Base-by-base conservation (phyloP, 1,284 basidiomycete species). In the Austroboletus novae-zelandiae region DNA sequence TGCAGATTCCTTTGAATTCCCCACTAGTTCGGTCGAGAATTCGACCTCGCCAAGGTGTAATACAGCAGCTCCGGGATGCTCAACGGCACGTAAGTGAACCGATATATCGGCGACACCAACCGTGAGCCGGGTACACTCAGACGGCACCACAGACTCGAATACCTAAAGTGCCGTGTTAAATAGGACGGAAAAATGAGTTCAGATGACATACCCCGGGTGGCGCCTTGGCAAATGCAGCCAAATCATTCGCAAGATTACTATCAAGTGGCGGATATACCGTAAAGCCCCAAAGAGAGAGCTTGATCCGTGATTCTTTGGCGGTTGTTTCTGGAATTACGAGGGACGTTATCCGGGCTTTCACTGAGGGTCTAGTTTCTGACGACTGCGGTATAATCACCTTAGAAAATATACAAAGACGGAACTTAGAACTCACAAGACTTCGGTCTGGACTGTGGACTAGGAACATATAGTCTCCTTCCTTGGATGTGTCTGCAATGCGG, bases 91-190 rank as follows among this genome's bases (percentile, higher is more conserved):
- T 2, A 81, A 55, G 44, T 84, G 82, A 20, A 89, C 59, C 0
- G 90, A 89, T 8, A 82, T 80, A 57, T 94, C 86, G n/a, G 74
- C 57, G n/a, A 93, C 58, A 48, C 77, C 79, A 17, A 94, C 53
- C 7, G 75, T 72, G 27, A 98, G 71, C 6, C 77, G 74, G 2
- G 94, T 97, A 30, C 90, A 74, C 65, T 98, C 95, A 54, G 83
- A 94, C 0, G 96, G 96, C 18, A 94, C 84, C 13, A 98, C 93
- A 41, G 93, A 82, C 65, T 97, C 94, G 64, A 99, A 98, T 0
- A 90, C 89, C 84, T 94, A 40, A 29, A 45, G 31, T 29, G 31
- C 48, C 35, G 18, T 36, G 36, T 45, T 45, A 15, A 41, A 51
- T 42, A 34, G 20, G 42, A 31, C 40, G 20, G 25, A 29, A 30